Conservation (phyloP, 768 basidiomycete genomes). For the Lentinula sp. region DNA sequence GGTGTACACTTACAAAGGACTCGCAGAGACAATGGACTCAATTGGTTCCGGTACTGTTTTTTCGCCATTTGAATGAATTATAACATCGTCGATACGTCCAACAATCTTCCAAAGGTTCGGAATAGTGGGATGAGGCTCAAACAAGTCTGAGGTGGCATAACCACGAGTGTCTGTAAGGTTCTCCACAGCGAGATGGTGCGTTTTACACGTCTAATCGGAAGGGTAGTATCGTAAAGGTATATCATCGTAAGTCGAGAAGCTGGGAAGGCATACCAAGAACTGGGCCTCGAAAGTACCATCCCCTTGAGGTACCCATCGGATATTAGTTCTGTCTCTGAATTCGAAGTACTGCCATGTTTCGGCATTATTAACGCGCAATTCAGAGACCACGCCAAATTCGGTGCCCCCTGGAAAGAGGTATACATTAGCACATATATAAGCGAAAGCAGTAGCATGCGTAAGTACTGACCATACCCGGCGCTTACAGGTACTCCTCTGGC, state of each 20-base stretch:
- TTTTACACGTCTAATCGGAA: slow-evolving; percentile 10
- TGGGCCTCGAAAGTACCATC: slow-evolving; percentile 7
- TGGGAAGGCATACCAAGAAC: not conserved
- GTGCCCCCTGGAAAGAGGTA: not conserved
- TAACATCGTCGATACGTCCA: slow-evolving; percentile 25
- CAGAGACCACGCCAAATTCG: not conserved
- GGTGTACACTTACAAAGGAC: slow-evolving; percentile 16
- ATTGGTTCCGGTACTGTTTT: slow-evolving; percentile 26
- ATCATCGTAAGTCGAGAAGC: not conserved
- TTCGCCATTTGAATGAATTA: slow-evolving; percentile 23
- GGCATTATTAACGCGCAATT: not conserved
- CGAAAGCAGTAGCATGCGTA: not conserved
- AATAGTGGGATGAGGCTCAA: slow-evolving; percentile 36
- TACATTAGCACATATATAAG: not conserved
- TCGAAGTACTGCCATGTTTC: slow-evolving; percentile 3
- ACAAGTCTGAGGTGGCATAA: slow-evolving; percentile 39
- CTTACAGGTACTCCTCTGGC: not conserved
- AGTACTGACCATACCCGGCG: not conserved
- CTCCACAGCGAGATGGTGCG: slow-evolving; percentile 17
- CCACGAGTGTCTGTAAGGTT: slow-evolving; percentile 20
- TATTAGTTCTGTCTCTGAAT: not conserved
- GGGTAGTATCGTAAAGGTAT: not conserved
- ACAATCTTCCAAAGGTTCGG: slow-evolving; percentile 33
- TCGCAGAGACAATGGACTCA: slow-evolving; percentile 16
- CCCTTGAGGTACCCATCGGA: slow-evolving; percentile 7